Evolutionary conservation across 495 filamentous ascomycete species (phyloP).

Genomic region (Lophiostoma macrostomum): DNA sequence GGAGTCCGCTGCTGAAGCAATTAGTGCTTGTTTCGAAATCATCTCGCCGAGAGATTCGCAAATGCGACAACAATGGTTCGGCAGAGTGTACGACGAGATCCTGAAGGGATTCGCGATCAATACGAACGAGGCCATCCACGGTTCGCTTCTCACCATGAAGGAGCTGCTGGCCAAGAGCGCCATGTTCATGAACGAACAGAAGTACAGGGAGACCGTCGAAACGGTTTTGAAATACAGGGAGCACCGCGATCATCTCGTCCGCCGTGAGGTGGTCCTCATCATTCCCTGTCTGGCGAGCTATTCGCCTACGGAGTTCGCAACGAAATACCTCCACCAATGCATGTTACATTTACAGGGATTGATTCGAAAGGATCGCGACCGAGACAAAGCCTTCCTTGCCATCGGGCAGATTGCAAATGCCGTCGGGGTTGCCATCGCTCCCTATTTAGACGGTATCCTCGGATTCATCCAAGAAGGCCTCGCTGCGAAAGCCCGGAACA

Average conservation of each 20-base stretch:
- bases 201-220: slow-evolving; percentile 73
- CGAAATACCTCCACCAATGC: slow-evolving; percentile 83
- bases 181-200: slow-evolving; percentile 95
- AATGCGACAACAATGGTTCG: slow-evolving; percentile 81
- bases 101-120: slow-evolving; percentile 70
- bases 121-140: slow-evolving; percentile 83
- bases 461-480: slow-evolving; percentile 89
- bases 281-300: slow-evolving; percentile 94
- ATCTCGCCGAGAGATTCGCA: slow-evolving; percentile 84
- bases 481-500: slow-evolving; percentile 64
- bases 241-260: slow-evolving; percentile 80
- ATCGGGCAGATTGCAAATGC: slow-evolving; percentile 96
- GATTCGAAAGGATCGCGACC: slow-evolving; percentile 92
- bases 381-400: slow-evolving; percentile 84
- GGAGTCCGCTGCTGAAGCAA: slow-evolving; percentile 82
- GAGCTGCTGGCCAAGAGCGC: slow-evolving; percentile 88
- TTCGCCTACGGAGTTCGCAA: slow-evolving; percentile 78
- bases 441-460: slow-evolving; percentile 90
- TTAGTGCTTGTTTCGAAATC: slow-evolving; percentile 90
- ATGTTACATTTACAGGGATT: slow-evolving; percentile 94
- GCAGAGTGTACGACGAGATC: slow-evolving; percentile 80
- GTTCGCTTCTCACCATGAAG: slow-evolving; percentile 83
- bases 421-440: slow-evolving; percentile 86
- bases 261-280: slow-evolving; percentile 79
- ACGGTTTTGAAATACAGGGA: slow-evolving; percentile 87